phyloP scores from a whole-genome alignment of 2,329 filamentous ascomycete genomes.

The Lachnellula hyalina region DNA sequence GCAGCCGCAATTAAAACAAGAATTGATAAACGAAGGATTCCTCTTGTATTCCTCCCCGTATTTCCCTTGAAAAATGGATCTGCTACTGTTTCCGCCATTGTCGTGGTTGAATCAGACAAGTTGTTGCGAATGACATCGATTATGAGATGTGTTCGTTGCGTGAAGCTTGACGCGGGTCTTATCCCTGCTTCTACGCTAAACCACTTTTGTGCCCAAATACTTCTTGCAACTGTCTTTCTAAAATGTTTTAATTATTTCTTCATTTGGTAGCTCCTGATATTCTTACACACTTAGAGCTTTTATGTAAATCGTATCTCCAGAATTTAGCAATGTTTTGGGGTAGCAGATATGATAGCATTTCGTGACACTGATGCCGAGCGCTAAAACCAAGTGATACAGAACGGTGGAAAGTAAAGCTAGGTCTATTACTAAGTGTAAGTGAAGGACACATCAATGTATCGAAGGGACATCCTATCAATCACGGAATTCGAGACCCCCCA shows the following conservation, averaged over 20 bases:
- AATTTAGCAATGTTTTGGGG: too few species aligned
- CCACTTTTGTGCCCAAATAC: not conserved
- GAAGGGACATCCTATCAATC: too few species aligned
- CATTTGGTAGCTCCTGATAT: not conserved
- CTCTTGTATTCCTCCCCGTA: slow-evolving; percentile 74
- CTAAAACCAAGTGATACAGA: not conserved
- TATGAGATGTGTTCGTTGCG: slow-evolving; percentile 24
- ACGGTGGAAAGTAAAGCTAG: not conserved
- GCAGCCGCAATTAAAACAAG: slow-evolving; percentile 86
- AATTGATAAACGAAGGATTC: slow-evolving; percentile 83
- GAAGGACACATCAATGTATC: too few species aligned
- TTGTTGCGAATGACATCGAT: slow-evolving; percentile 22
- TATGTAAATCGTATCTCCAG: too few species aligned
- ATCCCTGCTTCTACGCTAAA: slow-evolving; percentile 12
- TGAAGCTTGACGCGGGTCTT: slow-evolving; percentile 24
- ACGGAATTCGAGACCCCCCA: too few species aligned
- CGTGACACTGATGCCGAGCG: not conserved
- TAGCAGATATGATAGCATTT: not conserved
- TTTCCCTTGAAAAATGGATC: slow-evolving; percentile 64
- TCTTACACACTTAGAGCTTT: too few species aligned
- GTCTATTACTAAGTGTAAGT: not conserved
- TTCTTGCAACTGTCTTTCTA: not conserved
- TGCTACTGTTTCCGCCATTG: slow-evolving; percentile 36
- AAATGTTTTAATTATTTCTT: not conserved
- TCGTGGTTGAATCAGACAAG: slow-evolving; percentile 27